Base-by-base conservation (phyloP, 2,329 filamentous ascomycete species). In the Microsporum audouinii region DNA sequence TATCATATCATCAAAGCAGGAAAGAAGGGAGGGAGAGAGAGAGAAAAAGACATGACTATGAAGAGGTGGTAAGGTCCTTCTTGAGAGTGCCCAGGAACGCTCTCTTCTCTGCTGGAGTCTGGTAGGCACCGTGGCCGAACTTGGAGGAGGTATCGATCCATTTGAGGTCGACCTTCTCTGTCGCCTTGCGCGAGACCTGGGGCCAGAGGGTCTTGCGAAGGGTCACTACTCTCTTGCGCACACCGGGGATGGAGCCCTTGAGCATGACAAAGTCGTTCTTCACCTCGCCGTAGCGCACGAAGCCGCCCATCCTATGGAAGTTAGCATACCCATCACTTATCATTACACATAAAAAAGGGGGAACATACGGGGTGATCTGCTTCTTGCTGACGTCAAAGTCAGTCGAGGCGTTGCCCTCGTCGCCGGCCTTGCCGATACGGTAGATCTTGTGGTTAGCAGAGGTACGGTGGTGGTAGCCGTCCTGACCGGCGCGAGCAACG, bases 391-490 rank as follows among this genome's bases (percentile, higher is more conserved):
- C 85, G 76, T 99, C 94, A 75, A 92, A 86, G 68, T 96, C 90
- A 69, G 94, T 99, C 63, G 92, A 88, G 72, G 90, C 94, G 81
- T 91, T 96, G 78, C 87, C 87, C 76, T 94, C 90, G 73, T 94
- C 89, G 69, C 84, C 83, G 72, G 84, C 92, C 87, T 94, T 95
- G 77, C 92, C 94, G 71, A 99, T 89, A 71, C 94, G 90, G 89
- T 97, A 99, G 77, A 99, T 81, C 89, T 99, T 99, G 90, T 99
- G 94, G 89, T 99, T 99, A 84, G 94, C 89, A 67, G 94, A 97
- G 76, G 94, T 99, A 88, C 94, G 91, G 84, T 99, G 94, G 80
- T 99, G 94, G 88, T 99, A 99, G 85, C 94, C 94, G 80, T 87
- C 86, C 84, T 99, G 94, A 96, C 94, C 94, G 69, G 94, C 94